Base-by-base conservation (phyloP, 257 asterid species). In the Solanum chilense region DNA sequence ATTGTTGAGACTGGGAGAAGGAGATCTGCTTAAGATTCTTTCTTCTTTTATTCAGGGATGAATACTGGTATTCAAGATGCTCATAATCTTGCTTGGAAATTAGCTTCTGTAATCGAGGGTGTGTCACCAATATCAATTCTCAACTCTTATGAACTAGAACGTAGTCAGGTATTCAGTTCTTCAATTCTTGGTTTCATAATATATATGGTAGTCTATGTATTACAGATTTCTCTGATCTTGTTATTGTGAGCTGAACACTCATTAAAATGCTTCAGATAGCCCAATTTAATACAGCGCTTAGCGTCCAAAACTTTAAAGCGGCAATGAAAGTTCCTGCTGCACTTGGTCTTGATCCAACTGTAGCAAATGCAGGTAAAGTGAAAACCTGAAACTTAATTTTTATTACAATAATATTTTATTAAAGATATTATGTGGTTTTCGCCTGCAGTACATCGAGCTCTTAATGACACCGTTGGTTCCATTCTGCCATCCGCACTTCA, bases 1-100 rank as follows among this genome's bases (percentile, higher is more conserved):
- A 27, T 80, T 27, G 74, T 78, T 64, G 29, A 42, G 56, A 49
- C 37, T 49, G 52, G 31, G 39, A 70, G 29, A 84, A 80, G 52
- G 77, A 39, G 62, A 84, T 56, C 68, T 80, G 47, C 86, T 83
- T 56, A 49, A 83, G 70, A 64, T 49, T 10, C 68, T 52, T 13
- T 77, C 33, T 83, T 5, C 47, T 37, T 86, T 87, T 84, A 88
- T 82, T 52, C 91, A 95, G 99, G 99, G 87, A 95, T 97, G 99
- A 97, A 97, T 88, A 95, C 98, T 33, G 98, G 99, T 76, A 94
- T 97, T 91, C 99, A 97, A 91, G 99, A 97, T 91, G 97, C 94
- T 85, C 99, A 97, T 90, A 97, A 97, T 89, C 98, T 95, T 90
- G 98, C 99, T 47, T 97, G 99, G 99, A 97, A 97, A 91, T 92